Percentiles rank a stretch among this genome's conserved stretches.
phyloP scores from a whole-genome alignment of 495 filamentous ascomycete genomes.

The Xylaria cubensis region DNA sequence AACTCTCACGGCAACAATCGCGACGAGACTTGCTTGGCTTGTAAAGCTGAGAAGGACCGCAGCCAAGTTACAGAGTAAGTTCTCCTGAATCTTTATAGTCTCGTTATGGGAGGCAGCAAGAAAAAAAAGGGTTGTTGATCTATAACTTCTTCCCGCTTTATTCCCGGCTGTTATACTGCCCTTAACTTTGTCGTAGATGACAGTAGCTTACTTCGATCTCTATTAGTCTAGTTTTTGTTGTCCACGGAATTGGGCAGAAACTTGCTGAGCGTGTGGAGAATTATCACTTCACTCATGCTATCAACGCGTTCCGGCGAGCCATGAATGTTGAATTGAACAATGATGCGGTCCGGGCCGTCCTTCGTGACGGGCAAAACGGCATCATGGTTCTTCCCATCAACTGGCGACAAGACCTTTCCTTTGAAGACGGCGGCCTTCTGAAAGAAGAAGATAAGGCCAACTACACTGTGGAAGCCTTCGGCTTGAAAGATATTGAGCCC shows the following conservation, averaged over 20 bases:
- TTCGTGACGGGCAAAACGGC: conserved; percentile 68
- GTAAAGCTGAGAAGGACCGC: conserved; percentile 64
- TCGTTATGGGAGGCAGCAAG: neutral
- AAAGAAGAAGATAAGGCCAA: conserved; percentile 57
- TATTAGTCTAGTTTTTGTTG: conserved; percentile 72
- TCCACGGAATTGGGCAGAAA: conserved; percentile 97
- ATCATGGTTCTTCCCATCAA: conserved; percentile 71
- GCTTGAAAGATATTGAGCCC: conserved; percentile 88
- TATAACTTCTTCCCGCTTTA: too few relatives aligned
- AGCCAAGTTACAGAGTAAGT: conserved; percentile 74
- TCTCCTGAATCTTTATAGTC: neutral
- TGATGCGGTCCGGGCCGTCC: conserved; percentile 71
- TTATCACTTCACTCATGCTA: conserved; percentile 94
- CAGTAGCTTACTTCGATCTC: conserved; percentile 5
- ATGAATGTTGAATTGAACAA: conserved; percentile 85
- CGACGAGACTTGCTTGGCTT: conserved; percentile 54
- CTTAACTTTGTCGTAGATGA: neutral
- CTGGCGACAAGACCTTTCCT: conserved; percentile 84
- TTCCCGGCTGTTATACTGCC: neutral
- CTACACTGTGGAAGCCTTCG: conserved; percentile 68
- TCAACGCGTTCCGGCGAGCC: conserved; percentile 86
- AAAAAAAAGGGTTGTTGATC: neutral
- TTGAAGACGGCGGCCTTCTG: conserved; percentile 74
- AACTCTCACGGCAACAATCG: conserved; percentile 55
- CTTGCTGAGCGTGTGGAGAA: conserved; percentile 95